Evolutionary conservation across 768 basidiomycete genomes (phyloP).

Genomic region (Mycena haematopus): DNA sequence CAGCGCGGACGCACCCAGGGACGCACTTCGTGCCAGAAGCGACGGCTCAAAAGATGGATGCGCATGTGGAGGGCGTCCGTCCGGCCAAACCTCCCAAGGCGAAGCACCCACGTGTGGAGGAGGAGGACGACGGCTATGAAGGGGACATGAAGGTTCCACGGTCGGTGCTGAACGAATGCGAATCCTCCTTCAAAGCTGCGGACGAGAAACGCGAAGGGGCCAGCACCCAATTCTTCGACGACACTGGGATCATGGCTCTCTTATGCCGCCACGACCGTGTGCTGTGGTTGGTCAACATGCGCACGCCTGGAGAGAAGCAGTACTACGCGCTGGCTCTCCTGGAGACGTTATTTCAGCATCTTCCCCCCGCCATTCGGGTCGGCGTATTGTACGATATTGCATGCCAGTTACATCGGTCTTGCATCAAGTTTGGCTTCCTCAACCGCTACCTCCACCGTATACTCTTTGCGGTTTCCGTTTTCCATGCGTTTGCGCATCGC

Average conservation of each 20-base stretch:
- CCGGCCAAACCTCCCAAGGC: not conserved
- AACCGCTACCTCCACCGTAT: constrained; percentile 32
- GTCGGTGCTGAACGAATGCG: not conserved
- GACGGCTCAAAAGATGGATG: constrained; percentile 32
- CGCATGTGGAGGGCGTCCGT: constrained; percentile 27
- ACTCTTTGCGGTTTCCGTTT: constrained; percentile 37
- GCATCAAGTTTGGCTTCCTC: constrained; percentile 32
- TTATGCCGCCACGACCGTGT: constrained; percentile 42
- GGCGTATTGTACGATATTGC: constrained; percentile 40
- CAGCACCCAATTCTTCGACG: constrained; percentile 30
- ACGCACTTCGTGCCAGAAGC: constrained; percentile 32
- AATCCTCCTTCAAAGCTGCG: not conserved
- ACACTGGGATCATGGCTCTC: constrained; percentile 42
- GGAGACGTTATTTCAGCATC: constrained; percentile 35
- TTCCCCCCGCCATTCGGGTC: constrained; percentile 33
- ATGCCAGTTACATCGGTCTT: constrained; percentile 37
- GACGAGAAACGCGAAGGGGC: constrained; percentile 24
- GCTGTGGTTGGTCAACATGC: constrained; percentile 42
- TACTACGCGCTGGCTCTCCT: constrained; percentile 40
- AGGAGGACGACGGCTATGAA: not conserved
- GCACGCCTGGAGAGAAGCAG: constrained; percentile 41
- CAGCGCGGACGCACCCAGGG: constrained; percentile 29
- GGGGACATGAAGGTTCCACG: not conserved
- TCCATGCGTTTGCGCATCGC: constrained; percentile 45
- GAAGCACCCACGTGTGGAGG: not conserved